A percentile compares a stretch with the other conserved stretches of the same genome.
Evolutionary conservation across 306 rosid genomes (phyloP).

Genomic region (Trifolium repens): DNA sequence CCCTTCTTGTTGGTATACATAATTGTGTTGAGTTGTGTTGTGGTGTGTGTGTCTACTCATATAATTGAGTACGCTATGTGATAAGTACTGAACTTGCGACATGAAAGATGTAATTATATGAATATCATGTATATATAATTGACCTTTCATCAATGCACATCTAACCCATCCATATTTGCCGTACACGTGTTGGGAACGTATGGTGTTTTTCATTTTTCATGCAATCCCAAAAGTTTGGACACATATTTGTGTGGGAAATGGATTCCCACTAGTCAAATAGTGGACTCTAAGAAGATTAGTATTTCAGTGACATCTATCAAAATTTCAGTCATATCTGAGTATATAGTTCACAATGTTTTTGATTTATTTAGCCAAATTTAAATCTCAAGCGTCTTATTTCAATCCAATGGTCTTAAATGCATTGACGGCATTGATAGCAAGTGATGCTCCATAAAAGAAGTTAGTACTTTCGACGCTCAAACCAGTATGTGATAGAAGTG

Average conservation of each 20-base stretch:
- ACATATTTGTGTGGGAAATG: not conserved
- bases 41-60: not conserved
- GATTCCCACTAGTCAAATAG: not conserved
- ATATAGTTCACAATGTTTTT: not conserved
- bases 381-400: not conserved
- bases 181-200: slow-evolving; percentile 62
- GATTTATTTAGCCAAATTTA: not conserved
- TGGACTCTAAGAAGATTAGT: not conserved
- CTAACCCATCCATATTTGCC: slow-evolving; percentile 31
- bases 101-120: not conserved
- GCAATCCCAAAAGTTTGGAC: slow-evolving; percentile 25
- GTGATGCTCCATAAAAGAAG: no score
- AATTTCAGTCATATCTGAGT: no score
- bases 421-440: not conserved
- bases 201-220: slow-evolving; percentile 39
- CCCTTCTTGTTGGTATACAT: slow-evolving; percentile 43
- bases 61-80: slow-evolving; percentile 41
- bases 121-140: slow-evolving; percentile 3
- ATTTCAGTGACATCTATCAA: no score
- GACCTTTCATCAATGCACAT: slow-evolving; percentile 38
- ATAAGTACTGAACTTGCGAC: slow-evolving; percentile 10
- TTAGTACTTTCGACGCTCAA: no score
- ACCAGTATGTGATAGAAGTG: no score
- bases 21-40: not conserved
- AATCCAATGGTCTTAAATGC: not conserved